Conservation (phyloP, 352 stramenopile genomes). For the Globisporangium cylindrosporum region DNA sequence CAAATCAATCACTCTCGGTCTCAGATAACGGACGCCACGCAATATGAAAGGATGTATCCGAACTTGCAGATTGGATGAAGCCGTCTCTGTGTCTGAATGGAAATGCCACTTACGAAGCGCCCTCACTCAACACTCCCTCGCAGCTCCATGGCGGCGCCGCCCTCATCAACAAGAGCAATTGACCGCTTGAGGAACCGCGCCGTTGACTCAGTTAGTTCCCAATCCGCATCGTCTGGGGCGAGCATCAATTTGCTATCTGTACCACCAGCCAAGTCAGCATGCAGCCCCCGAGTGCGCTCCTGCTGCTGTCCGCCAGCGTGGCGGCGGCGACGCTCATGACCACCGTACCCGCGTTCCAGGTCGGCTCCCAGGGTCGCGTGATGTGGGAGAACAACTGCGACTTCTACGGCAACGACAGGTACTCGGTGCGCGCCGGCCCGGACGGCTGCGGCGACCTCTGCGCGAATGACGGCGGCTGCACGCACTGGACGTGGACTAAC, state of each 20-base stretch:
- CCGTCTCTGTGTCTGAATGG: neutral
- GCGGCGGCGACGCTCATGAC: neutral
- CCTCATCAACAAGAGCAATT: neutral
- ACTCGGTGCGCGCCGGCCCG: conserved; percentile 8
- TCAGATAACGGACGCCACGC: neutral
- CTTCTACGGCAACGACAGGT: conserved; percentile 31
- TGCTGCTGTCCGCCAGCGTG: neutral
- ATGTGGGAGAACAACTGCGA: conserved; percentile 52
- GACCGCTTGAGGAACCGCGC: neutral
- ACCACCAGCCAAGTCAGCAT: neutral
- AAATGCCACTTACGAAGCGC: conserved; percentile 5
- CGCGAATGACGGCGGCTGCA: conserved; percentile 26
- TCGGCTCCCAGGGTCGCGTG: conserved; percentile 23
- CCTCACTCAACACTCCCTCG: neutral
- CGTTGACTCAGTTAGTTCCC: neutral
- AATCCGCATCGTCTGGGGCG: conserved; percentile 1
- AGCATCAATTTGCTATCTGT: conserved; percentile 8
- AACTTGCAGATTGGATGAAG: conserved; percentile 2
- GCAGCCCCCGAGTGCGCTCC: conserved; percentile 1
- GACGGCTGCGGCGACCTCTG: conserved; percentile 19
- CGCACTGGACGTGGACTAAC: conserved; percentile 55
- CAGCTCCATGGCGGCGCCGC: neutral
- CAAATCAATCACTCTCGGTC: neutral
- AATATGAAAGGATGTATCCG: neutral
- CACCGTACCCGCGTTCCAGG: neutral